Evolutionary conservation across 495 filamentous ascomycete species (phyloP).

Genomic region (Neurospora sp.): DNA sequence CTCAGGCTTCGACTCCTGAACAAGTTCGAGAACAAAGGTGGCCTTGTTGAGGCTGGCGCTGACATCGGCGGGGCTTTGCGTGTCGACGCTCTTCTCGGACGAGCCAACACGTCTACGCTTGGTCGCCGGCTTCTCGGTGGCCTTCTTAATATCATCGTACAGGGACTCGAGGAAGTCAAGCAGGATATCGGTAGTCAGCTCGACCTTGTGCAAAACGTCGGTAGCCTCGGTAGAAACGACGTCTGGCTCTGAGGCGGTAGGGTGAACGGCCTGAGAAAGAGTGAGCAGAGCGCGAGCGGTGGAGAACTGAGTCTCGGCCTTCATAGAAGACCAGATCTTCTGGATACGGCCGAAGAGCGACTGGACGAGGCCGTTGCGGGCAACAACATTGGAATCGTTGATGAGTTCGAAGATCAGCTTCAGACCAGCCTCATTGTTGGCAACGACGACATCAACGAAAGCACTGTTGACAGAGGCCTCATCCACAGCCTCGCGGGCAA

Average conservation of each 20-base stretch:
- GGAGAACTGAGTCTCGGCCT: slow-evolving; percentile 47
- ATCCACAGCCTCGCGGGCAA: slow-evolving; percentile 49
- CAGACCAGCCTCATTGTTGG: slow-evolving; percentile 59
- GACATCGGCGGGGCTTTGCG: slow-evolving; percentile 38
- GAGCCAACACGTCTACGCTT: slow-evolving; percentile 72
- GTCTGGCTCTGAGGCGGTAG: slow-evolving; percentile 11
- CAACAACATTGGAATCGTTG: slow-evolving; percentile 31
- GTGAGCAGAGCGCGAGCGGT: slow-evolving; percentile 50
- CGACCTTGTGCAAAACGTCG: slow-evolving; percentile 56
- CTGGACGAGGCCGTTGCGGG: slow-evolving; percentile 43
- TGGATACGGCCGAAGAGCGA: slow-evolving; percentile 55
- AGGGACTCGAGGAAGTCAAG: slow-evolving; percentile 57
- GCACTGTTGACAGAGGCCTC: slow-evolving; percentile 46
- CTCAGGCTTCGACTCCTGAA: slow-evolving; percentile 66
- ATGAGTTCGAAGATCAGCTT: slow-evolving; percentile 46
- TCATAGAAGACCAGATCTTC: slow-evolving; percentile 60
- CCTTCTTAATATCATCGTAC: slow-evolving; percentile 52
- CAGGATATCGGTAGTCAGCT: slow-evolving; percentile 61
- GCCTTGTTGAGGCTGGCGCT: slow-evolving; percentile 56
- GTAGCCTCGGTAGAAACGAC: slow-evolving; percentile 44
- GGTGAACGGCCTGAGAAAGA: slow-evolving; percentile 26
- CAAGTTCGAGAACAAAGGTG: slow-evolving; percentile 79
- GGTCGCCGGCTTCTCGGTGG: slow-evolving; percentile 49
- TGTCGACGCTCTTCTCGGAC: slow-evolving; percentile 39
- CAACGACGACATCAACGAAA: slow-evolving; percentile 49